Evolutionary conservation across 805 yeast species (phyloP).

Genomic region (Scheffersomyces ergatensis): DNA sequence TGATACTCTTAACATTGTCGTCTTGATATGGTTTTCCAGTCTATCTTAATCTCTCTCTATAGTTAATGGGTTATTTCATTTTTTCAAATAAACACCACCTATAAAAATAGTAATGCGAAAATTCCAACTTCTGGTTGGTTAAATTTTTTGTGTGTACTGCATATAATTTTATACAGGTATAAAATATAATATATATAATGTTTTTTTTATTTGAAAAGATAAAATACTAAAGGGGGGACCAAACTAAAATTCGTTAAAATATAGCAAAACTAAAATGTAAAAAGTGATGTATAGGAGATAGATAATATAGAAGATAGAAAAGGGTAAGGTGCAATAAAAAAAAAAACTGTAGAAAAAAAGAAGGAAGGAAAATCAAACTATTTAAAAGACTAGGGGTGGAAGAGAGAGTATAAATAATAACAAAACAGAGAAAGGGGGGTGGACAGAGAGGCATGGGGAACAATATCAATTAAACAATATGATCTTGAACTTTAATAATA

Average conservation of each 20-base stretch:
- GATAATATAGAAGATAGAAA: neutral
- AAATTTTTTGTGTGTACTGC: conserved; percentile 7
- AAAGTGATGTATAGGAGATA: neutral
- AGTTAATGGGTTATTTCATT: conserved; percentile 1
- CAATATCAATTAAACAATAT: too few relatives aligned
- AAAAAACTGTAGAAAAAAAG: neutral
- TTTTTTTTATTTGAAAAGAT: too few relatives aligned
- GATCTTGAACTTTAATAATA: too few relatives aligned
- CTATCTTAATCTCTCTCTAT: neutral
- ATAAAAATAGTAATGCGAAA: conserved; percentile 6
- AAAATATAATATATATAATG: too few relatives aligned
- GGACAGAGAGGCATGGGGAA: too few relatives aligned
- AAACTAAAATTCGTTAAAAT: neutral
- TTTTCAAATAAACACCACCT: neutral
- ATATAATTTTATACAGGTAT: neutral
- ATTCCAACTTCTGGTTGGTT: conserved; percentile 29
- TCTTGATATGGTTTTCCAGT: neutral
- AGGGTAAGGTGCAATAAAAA: neutral
- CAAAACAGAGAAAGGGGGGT: neutral
- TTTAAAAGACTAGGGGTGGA: neutral
- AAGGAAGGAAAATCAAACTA: neutral
- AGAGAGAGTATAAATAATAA: neutral
- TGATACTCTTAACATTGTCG: conserved; percentile 24
- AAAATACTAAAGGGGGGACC: too few relatives aligned
- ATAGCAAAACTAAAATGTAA: neutral